Conservation (phyloP, 192 early-diverging fungal genomes). For the Coemansia sp. region DNA sequence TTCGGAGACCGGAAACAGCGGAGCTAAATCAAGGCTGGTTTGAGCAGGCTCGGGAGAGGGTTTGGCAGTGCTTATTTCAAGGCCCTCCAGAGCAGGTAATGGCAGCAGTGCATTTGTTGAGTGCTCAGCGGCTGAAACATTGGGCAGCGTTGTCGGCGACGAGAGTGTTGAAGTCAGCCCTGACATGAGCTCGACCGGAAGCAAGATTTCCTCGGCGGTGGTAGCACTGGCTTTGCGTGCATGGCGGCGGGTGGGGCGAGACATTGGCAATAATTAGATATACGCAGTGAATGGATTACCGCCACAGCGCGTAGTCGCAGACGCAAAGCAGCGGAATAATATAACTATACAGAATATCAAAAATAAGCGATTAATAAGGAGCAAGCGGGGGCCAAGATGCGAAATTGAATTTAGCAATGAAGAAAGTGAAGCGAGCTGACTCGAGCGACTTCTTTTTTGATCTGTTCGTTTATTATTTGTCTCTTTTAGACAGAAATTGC, state of each 20-base stretch:
- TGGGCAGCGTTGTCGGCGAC: not conserved
- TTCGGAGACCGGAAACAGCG: slow-evolving; percentile 24
- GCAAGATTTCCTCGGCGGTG: slow-evolving; percentile 49
- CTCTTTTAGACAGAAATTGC: not conserved
- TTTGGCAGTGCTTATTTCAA: not conserved
- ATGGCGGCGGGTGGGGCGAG: slow-evolving; percentile 38
- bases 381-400: not conserved
- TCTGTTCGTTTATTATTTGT: not conserved
- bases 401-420: not conserved
- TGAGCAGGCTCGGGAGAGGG: not conserved
- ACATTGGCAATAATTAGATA: slow-evolving; percentile 31
- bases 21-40: slow-evolving; percentile 30
- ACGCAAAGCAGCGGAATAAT: slow-evolving; percentile 1
- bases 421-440: not conserved
- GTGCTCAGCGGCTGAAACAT: not conserved
- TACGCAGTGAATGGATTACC: slow-evolving; percentile 21
- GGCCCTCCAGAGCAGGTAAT: too few species aligned
- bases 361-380: not conserved
- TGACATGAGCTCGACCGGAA: slow-evolving; percentile 48
- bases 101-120: not conserved
- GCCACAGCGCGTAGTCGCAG: slow-evolving; percentile 33
- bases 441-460: not conserved
- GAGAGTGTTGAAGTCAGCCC: slow-evolving; percentile 42
- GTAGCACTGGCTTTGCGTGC: slow-evolving; percentile 52
- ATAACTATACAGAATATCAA: not conserved